Base-by-base conservation (phyloP, 768 basidiomycete genomes). In the Boletus rubroflammeus region DNA sequence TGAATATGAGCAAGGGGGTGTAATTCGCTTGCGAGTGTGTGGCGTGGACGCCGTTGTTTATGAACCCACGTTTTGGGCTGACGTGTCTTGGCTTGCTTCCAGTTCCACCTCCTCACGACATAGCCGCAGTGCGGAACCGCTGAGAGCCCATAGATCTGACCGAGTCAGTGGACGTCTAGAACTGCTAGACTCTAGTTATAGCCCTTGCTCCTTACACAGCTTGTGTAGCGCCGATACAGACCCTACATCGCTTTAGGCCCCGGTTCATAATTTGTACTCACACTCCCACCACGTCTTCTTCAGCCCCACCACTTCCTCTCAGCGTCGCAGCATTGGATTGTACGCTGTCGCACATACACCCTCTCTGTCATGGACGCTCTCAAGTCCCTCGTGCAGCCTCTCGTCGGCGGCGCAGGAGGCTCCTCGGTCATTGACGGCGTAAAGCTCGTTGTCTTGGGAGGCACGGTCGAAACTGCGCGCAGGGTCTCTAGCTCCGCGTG, bases 401-500 rank as follows among this genome's bases (percentile, higher is more conserved):
- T 91, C 68, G 84, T 88, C 62, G 85, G 84, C 72, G 83, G 83
- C 71, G 81, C 78, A 66, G 85, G 81, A 47, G 81, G 84, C 60
- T 87, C 85, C 26, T 89, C 87, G 46, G 82, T 91, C 76, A 81
- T 93, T 71, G 90, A 93, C 66, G 90, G 89, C 60, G 85, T 91
- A 78, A 93, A 93, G 74, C 87, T 92, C 67, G 90, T 93, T 72
- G 88, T 92, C 42, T 78, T 93, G 47, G 90, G 90, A 54, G 90
- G 90, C 53, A 91, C 90, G 1, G 90, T 93, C 54, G 90, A 92
- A 73, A 93, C 90, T 0, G 90, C 90, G 0, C 78, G 90, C 63
- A 76, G 90, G 58, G 83, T 90, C 31, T 88, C 88, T 21, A 89
- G 88, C 71, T 85, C 87, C 53, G 90, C 87, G 41, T 92, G 90